These are phyloP conservation scores for Aspergillus pseudonomiae DNA, from an alignment of 2,329 filamentous ascomycete genomes.

Conservation along the genomic window DNA sequence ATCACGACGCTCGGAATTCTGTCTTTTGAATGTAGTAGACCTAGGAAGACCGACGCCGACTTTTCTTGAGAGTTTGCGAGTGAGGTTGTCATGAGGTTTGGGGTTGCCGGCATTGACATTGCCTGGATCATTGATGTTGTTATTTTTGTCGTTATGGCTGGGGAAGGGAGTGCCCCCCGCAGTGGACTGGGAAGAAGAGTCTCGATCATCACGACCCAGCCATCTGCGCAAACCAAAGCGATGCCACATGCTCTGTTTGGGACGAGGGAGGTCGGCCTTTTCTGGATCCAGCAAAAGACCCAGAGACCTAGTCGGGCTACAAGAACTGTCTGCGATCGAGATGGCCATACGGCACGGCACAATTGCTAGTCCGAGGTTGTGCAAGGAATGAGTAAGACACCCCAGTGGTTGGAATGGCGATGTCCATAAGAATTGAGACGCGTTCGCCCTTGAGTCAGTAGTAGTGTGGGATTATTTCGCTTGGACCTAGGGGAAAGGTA, in stretches of 20 bases:
- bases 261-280: constrained; percentile 32
- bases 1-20: constrained; percentile 77
- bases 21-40: constrained; percentile 77
- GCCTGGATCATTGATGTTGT: constrained; percentile 18
- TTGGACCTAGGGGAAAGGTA: constrained; percentile 8
- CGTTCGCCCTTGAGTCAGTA: constrained; percentile 11
- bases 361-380: constrained; percentile 30
- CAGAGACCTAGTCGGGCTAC: constrained; percentile 39
- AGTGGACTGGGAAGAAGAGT: constrained; percentile 31
- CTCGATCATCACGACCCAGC: constrained; percentile 46
- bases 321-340: constrained; percentile 43
- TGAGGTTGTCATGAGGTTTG: constrained; percentile 35
- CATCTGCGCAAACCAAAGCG: constrained; percentile 45
- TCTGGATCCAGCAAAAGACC: constrained; percentile 39
- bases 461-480: constrained; percentile 9
- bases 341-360: constrained; percentile 45
- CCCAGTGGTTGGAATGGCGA: constrained; percentile 33
- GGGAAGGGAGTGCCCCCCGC: constrained; percentile 19
- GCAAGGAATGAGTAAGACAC: constrained; percentile 39
- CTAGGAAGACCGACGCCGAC: constrained; percentile 80
- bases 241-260: constrained; percentile 51
- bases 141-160: constrained; percentile 5
- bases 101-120: constrained; percentile 19
- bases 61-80: constrained; percentile 40
- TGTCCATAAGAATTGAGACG: constrained; percentile 42